A percentile compares a stretch with the other conserved stretches of the same genome.
Evolutionary conservation across 1,139 yeast genomes (phyloP).

Genomic region (Nakaseomyces nivariensis): DNA sequence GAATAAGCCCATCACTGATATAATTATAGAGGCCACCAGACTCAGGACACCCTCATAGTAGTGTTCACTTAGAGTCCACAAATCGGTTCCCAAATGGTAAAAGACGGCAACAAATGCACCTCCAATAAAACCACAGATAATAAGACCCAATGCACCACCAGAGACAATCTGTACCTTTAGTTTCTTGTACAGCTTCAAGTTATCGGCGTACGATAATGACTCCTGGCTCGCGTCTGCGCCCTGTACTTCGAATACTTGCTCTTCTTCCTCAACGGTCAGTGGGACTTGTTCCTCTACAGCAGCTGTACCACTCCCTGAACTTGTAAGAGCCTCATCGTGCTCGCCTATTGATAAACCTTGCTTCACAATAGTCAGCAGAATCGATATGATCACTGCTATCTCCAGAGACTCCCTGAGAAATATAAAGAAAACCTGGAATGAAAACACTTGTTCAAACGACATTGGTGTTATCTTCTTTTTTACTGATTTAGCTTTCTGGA

Average conservation of each 20-base stretch:
- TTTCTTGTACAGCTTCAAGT: constrained; percentile 41
- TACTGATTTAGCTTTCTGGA: no score
- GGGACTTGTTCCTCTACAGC: constrained; percentile 5
- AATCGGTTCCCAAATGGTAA: constrained; percentile 66
- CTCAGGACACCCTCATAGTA: constrained; percentile 89
- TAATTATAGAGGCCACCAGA: constrained; percentile 71
- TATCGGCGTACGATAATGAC: constrained; percentile 10
- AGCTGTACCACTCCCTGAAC: neutral
- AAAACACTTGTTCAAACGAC: constrained; percentile 30
- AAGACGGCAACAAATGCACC: constrained; percentile 79
- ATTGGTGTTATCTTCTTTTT: constrained; percentile 4
- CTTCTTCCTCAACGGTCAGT: constrained; percentile 24
- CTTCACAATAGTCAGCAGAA: constrained; percentile 77
- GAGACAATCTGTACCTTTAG: constrained; percentile 68
- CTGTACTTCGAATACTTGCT: constrained; percentile 15
- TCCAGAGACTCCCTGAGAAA: constrained; percentile 86
- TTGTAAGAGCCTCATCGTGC: constrained; percentile 4
- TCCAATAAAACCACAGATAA: constrained; percentile 70
- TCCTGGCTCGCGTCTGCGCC: constrained; percentile 10
- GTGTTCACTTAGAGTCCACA: constrained; percentile 83
- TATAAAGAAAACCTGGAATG: constrained; percentile 58
- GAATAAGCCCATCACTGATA: constrained; percentile 85
- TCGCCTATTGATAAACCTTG: constrained; percentile 38
- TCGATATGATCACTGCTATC: constrained; percentile 83
- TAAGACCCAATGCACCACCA: constrained; percentile 63